Conservation (phyloP, 306 rosid species). For the Herpetospermum pedunculosum region DNA sequence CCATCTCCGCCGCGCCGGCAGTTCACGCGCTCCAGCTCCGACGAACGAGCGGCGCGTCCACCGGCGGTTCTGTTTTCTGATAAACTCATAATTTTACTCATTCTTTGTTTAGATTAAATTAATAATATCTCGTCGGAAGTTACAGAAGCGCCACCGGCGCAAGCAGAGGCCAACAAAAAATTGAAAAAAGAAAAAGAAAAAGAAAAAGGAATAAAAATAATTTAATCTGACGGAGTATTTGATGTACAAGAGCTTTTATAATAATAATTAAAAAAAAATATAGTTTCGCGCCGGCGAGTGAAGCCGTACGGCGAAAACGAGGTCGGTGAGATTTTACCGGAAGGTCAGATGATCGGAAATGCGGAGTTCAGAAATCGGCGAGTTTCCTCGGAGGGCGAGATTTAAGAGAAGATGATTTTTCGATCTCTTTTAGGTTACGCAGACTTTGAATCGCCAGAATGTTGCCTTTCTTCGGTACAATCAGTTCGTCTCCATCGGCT, state of each 20-base stretch:
- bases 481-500: conserved; percentile 23
- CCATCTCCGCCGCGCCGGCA: neutral
- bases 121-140: neutral
- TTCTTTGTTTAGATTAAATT: neutral
- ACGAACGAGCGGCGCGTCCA: neutral
- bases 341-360: neutral
- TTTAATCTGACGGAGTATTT: neutral
- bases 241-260: neutral
- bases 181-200: neutral
- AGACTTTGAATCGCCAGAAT: conserved; percentile 48
- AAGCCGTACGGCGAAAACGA: neutral
- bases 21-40: neutral
- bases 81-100: neutral
- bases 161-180: neutral
- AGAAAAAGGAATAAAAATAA: neutral
- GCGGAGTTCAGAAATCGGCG: conserved; percentile 54
- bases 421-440: conserved; percentile 43
- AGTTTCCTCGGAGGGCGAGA: conserved; percentile 52
- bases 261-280: too few species aligned
- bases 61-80: neutral
- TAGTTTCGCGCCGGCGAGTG: neutral
- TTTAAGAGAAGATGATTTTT: conserved; percentile 17
- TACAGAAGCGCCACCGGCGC: neutral
- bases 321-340: neutral
- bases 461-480: conserved; percentile 31